Evolutionary conservation across 2,329 filamentous ascomycete species (phyloP).

Genomic region (Drechslerella dactyloides): DNA sequence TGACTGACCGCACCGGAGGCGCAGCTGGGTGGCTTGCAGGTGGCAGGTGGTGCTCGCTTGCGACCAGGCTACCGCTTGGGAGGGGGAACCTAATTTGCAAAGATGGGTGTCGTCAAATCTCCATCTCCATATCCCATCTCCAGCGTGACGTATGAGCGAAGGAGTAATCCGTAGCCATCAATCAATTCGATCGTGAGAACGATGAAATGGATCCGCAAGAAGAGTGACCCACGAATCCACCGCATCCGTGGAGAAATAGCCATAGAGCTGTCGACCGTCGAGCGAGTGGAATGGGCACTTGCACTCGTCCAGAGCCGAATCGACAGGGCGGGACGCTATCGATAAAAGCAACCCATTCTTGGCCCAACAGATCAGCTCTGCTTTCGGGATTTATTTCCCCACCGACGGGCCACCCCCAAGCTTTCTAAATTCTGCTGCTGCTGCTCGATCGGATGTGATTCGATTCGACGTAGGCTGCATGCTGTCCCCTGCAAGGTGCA

Average conservation of each 20-base stretch:
- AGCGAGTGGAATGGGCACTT: neutral
- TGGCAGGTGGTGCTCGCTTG: neutral
- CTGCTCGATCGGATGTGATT: too few relatives aligned
- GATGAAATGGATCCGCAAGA: too few relatives aligned
- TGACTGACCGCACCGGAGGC: conserved; percentile 6
- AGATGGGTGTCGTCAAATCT: too few relatives aligned
- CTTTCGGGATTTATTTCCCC: conserved; percentile 48
- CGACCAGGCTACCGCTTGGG: conserved; percentile 2
- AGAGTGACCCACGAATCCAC: too few relatives aligned
- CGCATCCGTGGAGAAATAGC: neutral
- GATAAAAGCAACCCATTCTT: neutral
- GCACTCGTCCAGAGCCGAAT: too few relatives aligned
- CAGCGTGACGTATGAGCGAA: too few relatives aligned
- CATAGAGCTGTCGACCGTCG: neutral
- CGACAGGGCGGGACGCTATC: conserved; percentile 4
- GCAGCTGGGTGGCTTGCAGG: conserved; percentile 8
- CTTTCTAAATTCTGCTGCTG: too few relatives aligned
- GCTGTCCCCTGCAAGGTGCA: too few relatives aligned
- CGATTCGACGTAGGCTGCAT: too few relatives aligned
- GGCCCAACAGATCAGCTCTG: conserved; percentile 34
- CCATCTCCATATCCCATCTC: too few relatives aligned
- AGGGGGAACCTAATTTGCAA: neutral
- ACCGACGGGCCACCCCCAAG: conserved; percentile 10
- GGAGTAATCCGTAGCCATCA: too few relatives aligned
- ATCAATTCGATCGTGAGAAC: too few relatives aligned